Conservation (phyloP, 2,329 filamentous ascomycete species). For the Cladosporium sp. region DNA sequence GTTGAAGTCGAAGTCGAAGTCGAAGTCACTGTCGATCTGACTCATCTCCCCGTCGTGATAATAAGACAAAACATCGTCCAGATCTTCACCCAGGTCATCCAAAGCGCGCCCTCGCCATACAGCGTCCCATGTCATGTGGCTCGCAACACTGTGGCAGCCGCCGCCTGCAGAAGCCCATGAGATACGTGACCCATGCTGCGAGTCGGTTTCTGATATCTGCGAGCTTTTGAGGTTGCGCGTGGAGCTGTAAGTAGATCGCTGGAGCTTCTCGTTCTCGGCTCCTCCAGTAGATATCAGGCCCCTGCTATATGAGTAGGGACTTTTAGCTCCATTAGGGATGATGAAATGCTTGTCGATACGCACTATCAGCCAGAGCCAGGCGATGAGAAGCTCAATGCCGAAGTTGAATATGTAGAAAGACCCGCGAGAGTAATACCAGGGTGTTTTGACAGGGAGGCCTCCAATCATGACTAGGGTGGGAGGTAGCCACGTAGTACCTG, state of each 20-base stretch:
- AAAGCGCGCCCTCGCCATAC: constrained; percentile 19
- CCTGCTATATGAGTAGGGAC: constrained; percentile 34
- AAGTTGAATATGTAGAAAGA: constrained; percentile 80
- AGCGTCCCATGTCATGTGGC: constrained; percentile 23
- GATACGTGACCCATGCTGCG: neutral
- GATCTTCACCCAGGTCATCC: constrained; percentile 23
- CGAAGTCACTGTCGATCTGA: neutral
- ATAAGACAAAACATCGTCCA: constrained; percentile 25
- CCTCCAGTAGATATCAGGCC: neutral
- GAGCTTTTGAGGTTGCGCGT: constrained; percentile 19
- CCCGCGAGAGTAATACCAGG: constrained; percentile 66
- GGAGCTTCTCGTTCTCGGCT: constrained; percentile 23
- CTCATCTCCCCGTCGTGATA: constrained; percentile 8
- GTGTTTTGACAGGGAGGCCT: constrained; percentile 45
- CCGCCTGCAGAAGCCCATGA: constrained; percentile 10
- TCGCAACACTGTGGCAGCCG: constrained; percentile 5
- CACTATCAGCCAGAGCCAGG: constrained; percentile 61
- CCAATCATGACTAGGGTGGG: constrained; percentile 31
- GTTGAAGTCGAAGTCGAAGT: constrained; percentile 1
- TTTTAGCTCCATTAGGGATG: constrained; percentile 58
- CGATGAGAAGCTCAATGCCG: constrained; percentile 64
- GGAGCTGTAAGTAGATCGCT: constrained; percentile 16
- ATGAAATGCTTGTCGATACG: constrained; percentile 73
- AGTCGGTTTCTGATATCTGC: constrained; percentile 5
- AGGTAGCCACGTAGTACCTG: constrained; percentile 53